Evolutionary conservation across 1,139 yeast species (phyloP), one percentile per base, ranked within the genome.

Genomic region (Saccharomyces uvarum): DNA sequence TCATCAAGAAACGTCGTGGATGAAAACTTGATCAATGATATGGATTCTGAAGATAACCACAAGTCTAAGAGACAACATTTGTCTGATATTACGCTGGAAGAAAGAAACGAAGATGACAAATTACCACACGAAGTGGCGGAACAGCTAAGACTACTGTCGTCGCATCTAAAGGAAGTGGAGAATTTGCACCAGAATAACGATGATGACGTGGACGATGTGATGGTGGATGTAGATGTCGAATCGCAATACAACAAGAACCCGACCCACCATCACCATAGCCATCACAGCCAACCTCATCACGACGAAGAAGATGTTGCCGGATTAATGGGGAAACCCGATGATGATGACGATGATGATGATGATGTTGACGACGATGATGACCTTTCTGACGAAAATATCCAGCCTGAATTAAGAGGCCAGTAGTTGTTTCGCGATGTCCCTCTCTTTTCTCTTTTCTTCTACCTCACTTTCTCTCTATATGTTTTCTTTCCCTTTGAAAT

Each of bases 121-220:
- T 56, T 67, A 48, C 71, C 71, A 21, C 70, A 68, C 44, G 70
- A 68, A 47, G 69, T 68, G 28, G 72, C 72, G 3, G 72, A 68
- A 55, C 72, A 68, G 53, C 53, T 67, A 48, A 65, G 70, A 56
- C 54, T 68, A 24, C 55, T 68, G 49, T 65, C 70, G 9, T 67
- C 71, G 1, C 72, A 68, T 57, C 66, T 66, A 56, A 68, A 67
- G 53, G 71, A 67, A 26, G 70, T 66, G 2, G 69, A 67, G 48
- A 58, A 62, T 13, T 57, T 59, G 31, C 56, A 58, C 48, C 54
- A 54, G 16, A 54, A 55, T 33, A 53, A 59, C 24, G 48, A 24
- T 14, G 52, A 53, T 24, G 56, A 53, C 44, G 53, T 52, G 24
- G 32, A 19, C 56, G 49, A 51, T 7, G 48, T 27, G 3, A 46